Conservation (phyloP, 2,329 filamentous ascomycete species). For the Epichloe aotearoae region DNA sequence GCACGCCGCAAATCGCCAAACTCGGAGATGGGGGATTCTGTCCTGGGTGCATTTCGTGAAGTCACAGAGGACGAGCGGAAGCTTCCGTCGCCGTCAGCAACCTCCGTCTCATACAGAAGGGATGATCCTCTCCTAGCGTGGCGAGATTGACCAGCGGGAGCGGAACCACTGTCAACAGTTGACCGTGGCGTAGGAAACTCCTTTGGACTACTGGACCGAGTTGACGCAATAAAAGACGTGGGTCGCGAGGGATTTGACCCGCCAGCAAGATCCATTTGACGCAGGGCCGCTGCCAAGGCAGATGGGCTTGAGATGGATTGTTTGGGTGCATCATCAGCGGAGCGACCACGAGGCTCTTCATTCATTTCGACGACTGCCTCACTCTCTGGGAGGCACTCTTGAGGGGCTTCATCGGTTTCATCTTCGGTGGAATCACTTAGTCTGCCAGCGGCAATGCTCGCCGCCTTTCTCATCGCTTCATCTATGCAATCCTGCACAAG, state of each 20-base stretch:
- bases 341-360: conserved; percentile 8
- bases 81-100: conserved; percentile 78
- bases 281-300: conserved; percentile 41
- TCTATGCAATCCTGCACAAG: conserved; percentile 93
- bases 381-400: conserved; percentile 6
- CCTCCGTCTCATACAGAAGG: conserved; percentile 70
- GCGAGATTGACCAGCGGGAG: conserved; percentile 42
- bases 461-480: conserved; percentile 79
- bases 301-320: conserved; percentile 28
- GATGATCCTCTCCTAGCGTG: conserved; percentile 60
- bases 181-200: conserved; percentile 88
- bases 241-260: conserved; percentile 31
- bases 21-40: conserved; percentile 85
- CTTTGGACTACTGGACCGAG: conserved; percentile 76
- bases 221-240: conserved; percentile 49
- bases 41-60: conserved; percentile 53
- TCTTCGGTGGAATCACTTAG: conserved; percentile 63
- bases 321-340: conserved; percentile 3
- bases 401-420: conserved; percentile 28
- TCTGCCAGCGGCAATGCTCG: conserved; percentile 72
- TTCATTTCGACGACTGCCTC: conserved; percentile 6
- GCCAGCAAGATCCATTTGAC: conserved; percentile 23
- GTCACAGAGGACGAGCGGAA: conserved; percentile 66
- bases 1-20: conserved; percentile 62
- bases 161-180: conserved; percentile 44